Base-by-base conservation (phyloP, 768 basidiomycete species). In the Leccinum sublutescens region DNA sequence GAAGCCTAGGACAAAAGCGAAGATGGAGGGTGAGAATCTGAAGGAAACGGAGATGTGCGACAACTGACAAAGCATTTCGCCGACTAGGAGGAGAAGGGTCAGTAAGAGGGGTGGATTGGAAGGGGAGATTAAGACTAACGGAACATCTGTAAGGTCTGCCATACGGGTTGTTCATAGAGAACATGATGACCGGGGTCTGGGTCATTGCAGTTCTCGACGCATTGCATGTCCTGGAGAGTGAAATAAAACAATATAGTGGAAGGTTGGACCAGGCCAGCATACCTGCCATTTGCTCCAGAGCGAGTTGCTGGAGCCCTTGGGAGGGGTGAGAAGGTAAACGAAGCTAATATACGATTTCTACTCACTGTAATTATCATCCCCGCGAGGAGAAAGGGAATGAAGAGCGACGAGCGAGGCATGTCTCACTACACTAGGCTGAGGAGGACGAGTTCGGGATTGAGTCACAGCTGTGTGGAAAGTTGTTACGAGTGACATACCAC, bases 81-180 rank as follows among this genome's bases (percentile, higher is more conserved):
- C 95, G 75, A 94, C 89, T 92, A 68, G 58, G 54, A 63, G 73
- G 69, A 76, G 29, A 31, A 31, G 73, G 64, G 79, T 82, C 64
- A 77, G 62, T n/a, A 58, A 17, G 50, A 36, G 47, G 55, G 54
- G 54, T 52, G 61, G 50, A 47, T 4, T 55, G 45, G 25, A 56
- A 56, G 59, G 62, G 68, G 56, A 52, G 63, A 61, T 50, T 45
- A 45, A 49, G 48, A 82, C 88, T 74, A 69, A 91, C 89, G 79
- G 75, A 92, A 93, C 91, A 93, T 94, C 74, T 92, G 90, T 43
- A 93, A 81, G 14, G 86, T 92, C 74, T 94, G 92, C 90, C 93
- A 91, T 25, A 96, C 93, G 5, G 94, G 95, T 72, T 98, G 96
- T 69, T 98, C 95, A 72, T 91, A 98, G 31, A 92, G 81, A 52